Percentiles rank a stretch among this genome's conserved stretches.
phyloP scores from a whole-genome alignment of 108 stramenopile genomes.

The Cyclotella sp. region DNA sequence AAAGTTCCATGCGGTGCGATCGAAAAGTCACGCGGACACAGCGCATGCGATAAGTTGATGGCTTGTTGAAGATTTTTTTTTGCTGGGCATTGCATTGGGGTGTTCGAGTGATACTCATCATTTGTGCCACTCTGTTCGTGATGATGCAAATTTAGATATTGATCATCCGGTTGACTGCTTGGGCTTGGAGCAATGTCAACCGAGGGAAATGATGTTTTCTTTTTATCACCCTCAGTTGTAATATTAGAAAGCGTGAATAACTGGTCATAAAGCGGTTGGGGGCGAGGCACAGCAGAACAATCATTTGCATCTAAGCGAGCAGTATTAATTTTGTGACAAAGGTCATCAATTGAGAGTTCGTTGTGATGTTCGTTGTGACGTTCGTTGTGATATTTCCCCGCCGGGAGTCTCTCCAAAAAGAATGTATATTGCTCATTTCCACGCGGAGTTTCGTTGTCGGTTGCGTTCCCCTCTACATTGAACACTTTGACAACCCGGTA shows the following conservation, averaged over 20 bases:
- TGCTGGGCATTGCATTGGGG: too few relatives aligned
- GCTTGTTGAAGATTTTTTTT: too few relatives aligned
- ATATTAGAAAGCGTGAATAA: background rate
- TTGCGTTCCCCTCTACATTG: slow-evolving; percentile 12
- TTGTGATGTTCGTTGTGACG: background rate
- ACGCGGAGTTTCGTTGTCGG: slow-evolving; percentile 2
- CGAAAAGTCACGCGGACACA: too few relatives aligned
- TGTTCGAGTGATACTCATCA: too few relatives aligned
- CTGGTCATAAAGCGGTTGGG: background rate
- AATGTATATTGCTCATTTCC: slow-evolving; percentile 41
- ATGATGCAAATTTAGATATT: too few relatives aligned
- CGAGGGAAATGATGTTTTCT: too few relatives aligned
- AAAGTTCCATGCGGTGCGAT: too few relatives aligned
- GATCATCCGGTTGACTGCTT: too few relatives aligned
- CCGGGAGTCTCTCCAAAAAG: slow-evolving; percentile 25
- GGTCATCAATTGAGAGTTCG: background rate
- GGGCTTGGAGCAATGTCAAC: too few relatives aligned
- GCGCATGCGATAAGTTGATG: too few relatives aligned
- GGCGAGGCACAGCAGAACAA: background rate
- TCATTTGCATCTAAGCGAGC: background rate
- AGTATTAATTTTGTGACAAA: background rate
- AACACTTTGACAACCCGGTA: slow-evolving; percentile 34
- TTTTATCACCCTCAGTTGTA: background rate
- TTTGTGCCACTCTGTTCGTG: too few relatives aligned
- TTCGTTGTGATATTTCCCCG: background rate